phyloP scores from a whole-genome alignment of 2,329 filamentous ascomycete species.

The Botrytis medusae region DNA sequence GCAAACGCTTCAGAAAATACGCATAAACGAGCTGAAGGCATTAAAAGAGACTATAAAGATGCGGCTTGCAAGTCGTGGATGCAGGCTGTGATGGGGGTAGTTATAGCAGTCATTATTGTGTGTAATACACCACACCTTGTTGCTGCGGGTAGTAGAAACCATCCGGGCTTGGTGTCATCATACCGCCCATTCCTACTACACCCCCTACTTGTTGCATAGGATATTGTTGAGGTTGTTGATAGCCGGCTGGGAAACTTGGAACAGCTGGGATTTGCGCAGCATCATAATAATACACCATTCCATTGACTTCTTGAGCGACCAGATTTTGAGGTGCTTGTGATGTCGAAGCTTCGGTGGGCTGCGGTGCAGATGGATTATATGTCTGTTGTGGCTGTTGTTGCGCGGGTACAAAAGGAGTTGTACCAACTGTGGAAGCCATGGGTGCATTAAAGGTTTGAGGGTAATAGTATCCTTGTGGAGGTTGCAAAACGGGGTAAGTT shows the following conservation, averaged over 20 bases:
- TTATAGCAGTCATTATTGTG: constrained; percentile 47
- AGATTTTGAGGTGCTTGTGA: constrained; percentile 52
- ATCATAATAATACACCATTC: constrained; percentile 95
- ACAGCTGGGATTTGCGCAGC: constrained; percentile 63
- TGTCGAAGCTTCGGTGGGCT: constrained; percentile 22
- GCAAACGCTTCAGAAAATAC: constrained; percentile 10
- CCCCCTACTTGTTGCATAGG: constrained; percentile 52
- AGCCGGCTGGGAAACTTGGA: constrained; percentile 44
- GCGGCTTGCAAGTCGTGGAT: constrained; percentile 6
- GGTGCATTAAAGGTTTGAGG: constrained; percentile 51
- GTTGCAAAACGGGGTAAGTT: constrained; percentile 55
- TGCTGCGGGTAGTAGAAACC: constrained; percentile 69
- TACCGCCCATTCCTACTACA: constrained; percentile 71
- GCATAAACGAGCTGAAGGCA: constrained; percentile 4
- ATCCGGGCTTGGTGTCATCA: constrained; percentile 70
- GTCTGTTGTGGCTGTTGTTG: constrained; percentile 37
- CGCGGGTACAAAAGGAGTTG: constrained; percentile 35
- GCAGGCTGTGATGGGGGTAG: background rate
- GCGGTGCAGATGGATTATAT: constrained; percentile 31
- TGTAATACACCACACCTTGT: constrained; percentile 59
- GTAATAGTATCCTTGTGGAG: constrained; percentile 68
- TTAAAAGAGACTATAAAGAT: constrained; percentile 11
- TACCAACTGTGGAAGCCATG: constrained; percentile 44
- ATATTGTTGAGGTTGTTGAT: constrained; percentile 54
- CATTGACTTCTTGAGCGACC: constrained; percentile 85